phyloP scores from a whole-genome alignment of 768 basidiomycete species.

The Boletus tomentosulus region DNA sequence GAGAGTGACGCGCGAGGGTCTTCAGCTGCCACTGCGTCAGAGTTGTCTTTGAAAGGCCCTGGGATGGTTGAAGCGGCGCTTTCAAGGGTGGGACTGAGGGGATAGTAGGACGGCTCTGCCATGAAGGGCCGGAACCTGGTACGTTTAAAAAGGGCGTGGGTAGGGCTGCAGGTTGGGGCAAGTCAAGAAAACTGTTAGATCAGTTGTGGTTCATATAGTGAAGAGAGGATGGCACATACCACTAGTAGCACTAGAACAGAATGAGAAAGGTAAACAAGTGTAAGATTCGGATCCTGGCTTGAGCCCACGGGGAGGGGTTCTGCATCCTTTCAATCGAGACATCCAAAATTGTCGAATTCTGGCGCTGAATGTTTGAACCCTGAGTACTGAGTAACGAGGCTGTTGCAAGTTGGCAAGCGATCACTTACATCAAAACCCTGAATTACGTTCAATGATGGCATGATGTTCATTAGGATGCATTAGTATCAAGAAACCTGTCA shows the following conservation, averaged over 20 bases:
- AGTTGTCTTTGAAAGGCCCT: background rate
- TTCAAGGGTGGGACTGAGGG: conserved; percentile 7
- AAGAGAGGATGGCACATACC: background rate
- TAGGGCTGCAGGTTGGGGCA: background rate
- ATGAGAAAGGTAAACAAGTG: background rate
- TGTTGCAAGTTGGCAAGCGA: background rate
- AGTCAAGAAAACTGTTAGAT: background rate
- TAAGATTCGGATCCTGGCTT: background rate
- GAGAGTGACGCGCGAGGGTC: background rate
- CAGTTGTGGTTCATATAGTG: background rate
- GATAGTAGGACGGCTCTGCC: conserved; percentile 18
- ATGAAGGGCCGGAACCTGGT: conserved; percentile 1
- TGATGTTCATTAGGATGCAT: too few species aligned
- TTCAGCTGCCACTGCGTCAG: background rate
- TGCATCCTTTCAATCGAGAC: too few species aligned
- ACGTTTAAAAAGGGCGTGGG: background rate
- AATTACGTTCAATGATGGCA: too few species aligned
- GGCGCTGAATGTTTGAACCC: too few species aligned
- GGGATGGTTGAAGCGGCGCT: background rate
- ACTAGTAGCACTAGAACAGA: background rate
- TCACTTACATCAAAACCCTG: background rate
- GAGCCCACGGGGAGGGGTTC: too few species aligned
- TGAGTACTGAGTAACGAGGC: too few species aligned
- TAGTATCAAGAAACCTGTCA: too few species aligned
- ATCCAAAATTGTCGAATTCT: too few species aligned